Percentiles rank a stretch among this genome's conserved stretches.
Evolutionary conservation across 106 monocot species (phyloP).

Genomic region (Platanthera guangdongensis): DNA sequence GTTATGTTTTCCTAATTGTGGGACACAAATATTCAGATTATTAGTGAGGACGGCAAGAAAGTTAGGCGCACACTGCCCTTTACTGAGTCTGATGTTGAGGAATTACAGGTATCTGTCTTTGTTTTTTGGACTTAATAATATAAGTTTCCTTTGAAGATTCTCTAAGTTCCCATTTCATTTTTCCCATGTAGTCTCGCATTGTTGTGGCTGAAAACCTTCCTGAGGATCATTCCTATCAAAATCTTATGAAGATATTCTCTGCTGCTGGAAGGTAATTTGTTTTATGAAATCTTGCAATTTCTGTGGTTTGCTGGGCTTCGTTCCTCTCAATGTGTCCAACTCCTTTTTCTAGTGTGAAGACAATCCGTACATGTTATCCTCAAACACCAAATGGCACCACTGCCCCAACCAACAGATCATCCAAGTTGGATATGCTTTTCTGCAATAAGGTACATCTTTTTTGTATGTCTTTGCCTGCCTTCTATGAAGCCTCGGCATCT

Average conservation of each 20-base stretch:
- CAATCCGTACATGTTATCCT: slow-evolving; percentile 98
- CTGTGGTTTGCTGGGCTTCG: background rate
- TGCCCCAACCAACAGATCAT: slow-evolving; percentile 57
- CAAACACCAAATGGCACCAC: slow-evolving; percentile 62
- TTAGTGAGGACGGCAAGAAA: slow-evolving; percentile 97
- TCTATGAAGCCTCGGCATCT: background rate
- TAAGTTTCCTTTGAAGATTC: background rate
- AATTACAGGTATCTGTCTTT: slow-evolving; percentile 34
- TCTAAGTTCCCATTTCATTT: background rate
- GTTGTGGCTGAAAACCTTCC: slow-evolving; percentile 96
- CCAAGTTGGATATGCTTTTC: slow-evolving; percentile 83
- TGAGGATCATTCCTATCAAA: slow-evolving; percentile 96
- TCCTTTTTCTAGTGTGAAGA: slow-evolving; percentile 63
- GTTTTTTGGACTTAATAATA: slow-evolving; percentile 2
- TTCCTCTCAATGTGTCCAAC: background rate
- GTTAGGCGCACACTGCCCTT: slow-evolving; percentile 74
- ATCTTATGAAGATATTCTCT: slow-evolving; percentile 89
- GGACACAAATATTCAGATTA: slow-evolving; percentile 33
- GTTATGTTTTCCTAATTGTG: background rate
- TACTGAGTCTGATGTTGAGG: slow-evolving; percentile 74
- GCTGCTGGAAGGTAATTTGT: slow-evolving; percentile 64
- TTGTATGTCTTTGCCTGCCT: background rate
- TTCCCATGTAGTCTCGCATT: slow-evolving; percentile 63
- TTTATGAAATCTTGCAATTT: background rate
- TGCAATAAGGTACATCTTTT: slow-evolving; percentile 57